These are phyloP conservation scores for Alternaria longipes DNA, from an alignment of 2,329 filamentous ascomycete genomes.

Conservation along the genomic window DNA sequence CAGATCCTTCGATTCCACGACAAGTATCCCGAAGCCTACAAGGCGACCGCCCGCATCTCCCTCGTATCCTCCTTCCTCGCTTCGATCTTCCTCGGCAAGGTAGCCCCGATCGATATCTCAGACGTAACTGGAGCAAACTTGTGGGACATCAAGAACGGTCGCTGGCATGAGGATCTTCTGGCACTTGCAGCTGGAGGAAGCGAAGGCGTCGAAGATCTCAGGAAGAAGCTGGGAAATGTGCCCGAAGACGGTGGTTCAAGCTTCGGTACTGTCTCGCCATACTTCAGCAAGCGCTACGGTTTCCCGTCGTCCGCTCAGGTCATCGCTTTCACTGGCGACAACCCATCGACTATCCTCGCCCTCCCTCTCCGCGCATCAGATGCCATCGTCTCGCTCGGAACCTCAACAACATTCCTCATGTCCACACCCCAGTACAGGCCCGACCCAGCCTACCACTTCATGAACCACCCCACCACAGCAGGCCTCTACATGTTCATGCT, in stretches of 20 bases:
- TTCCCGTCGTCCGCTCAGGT: conserved; percentile 80
- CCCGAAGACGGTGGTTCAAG: conserved; percentile 80
- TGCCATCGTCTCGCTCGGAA: conserved; percentile 93
- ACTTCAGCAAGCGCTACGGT: conserved; percentile 81
- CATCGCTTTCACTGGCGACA: conserved; percentile 92
- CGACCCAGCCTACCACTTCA: conserved; percentile 93
- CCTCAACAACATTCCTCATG: conserved; percentile 97
- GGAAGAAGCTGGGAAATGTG: conserved; percentile 80
- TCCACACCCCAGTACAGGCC: conserved; percentile 91
- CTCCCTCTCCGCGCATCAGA: conserved; percentile 87
- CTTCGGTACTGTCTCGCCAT: conserved; percentile 77
- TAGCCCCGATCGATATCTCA: conserved; percentile 91
- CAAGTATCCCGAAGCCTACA: conserved; percentile 82
- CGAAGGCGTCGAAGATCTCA: conserved; percentile 70
- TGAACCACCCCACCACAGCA: conserved; percentile 92
- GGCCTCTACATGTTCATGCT: conserved; percentile 99
- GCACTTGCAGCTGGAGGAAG: conserved; percentile 72
- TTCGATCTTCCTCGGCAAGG: conserved; percentile 82
- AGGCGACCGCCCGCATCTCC: conserved; percentile 82
- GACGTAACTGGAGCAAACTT: conserved; percentile 98
- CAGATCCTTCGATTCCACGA: conserved; percentile 90
- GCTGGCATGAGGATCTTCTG: conserved; percentile 79
- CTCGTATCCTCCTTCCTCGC: conserved; percentile 96
- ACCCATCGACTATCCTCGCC: conserved; percentile 92
- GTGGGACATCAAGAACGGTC: conserved; percentile 82